Percentiles rank a stretch among this genome's conserved stretches.
These are phyloP conservation scores for Tylopilus balloui DNA, from an alignment of 768 basidiomycete genomes.

Conservation along the genomic window DNA sequence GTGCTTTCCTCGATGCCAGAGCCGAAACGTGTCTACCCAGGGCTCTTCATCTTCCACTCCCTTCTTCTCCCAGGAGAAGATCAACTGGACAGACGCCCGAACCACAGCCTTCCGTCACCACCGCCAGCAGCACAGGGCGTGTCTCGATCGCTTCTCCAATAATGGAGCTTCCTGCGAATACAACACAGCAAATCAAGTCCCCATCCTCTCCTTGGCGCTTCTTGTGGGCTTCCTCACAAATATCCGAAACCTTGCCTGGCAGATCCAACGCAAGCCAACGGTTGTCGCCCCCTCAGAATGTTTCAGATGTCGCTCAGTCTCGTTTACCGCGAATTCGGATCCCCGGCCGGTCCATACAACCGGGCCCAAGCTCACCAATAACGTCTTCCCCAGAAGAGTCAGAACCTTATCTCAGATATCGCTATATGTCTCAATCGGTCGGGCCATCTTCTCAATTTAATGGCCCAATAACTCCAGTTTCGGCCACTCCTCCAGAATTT, in stretches of 20 bases:
- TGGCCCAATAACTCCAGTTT: constrained; percentile 6
- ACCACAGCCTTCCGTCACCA: neutral
- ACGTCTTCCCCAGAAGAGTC: constrained; percentile 20
- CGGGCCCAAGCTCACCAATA: constrained; percentile 7
- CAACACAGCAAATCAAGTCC: neutral
- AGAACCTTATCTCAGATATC: constrained; percentile 3
- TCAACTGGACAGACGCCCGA: neutral
- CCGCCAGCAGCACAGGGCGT: neutral
- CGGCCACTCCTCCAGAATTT: constrained; percentile 1
- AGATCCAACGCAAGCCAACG: neutral
- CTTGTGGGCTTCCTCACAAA: constrained; percentile 6
- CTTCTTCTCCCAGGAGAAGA: neutral
- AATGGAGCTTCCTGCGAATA: neutral
- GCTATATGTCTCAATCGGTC: neutral
- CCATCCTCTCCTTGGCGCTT: neutral
- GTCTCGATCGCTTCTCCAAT: neutral
- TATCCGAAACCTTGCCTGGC: neutral
- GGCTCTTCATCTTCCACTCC: constrained; percentile 26
- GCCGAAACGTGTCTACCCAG: constrained; percentile 27
- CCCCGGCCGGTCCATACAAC: constrained; percentile 3
- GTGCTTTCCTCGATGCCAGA: constrained; percentile 33
- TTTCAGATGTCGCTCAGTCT: neutral
- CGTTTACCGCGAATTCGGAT: constrained; percentile 15
- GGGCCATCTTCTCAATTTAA: neutral
- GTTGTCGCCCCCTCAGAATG: constrained; percentile 3